Conservation (phyloP, 2,329 filamentous ascomycete species). For the Sporothrix globosa region DNA sequence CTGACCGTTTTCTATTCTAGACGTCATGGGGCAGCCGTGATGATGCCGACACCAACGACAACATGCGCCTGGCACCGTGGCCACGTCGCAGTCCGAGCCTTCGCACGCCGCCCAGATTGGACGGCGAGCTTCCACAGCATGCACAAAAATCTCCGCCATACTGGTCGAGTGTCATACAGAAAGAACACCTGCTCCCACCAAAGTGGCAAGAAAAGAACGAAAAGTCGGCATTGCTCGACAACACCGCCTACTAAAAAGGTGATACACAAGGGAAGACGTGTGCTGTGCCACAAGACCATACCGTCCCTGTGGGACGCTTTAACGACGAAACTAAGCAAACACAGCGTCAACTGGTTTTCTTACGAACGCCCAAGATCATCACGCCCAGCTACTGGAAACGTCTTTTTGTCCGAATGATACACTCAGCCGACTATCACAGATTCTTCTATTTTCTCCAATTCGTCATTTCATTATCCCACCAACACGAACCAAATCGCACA, state of each 20-base stretch:
- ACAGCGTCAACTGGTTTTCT: background rate
- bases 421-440: background rate
- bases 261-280: too few relatives aligned
- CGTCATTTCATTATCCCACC: background rate
- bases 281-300: background rate
- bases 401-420: background rate
- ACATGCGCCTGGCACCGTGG: constrained; percentile 35
- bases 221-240: constrained; percentile 31
- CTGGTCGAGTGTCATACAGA: constrained; percentile 1
- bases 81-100: constrained; percentile 39
- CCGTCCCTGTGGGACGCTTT: background rate
- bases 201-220: constrained; percentile 28
- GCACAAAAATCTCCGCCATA: background rate
- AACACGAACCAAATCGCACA: background rate
- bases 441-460: background rate
- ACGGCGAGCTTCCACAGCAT: constrained; percentile 29
- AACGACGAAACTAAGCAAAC: background rate
- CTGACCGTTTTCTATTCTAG: constrained; percentile 50
- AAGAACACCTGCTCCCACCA: background rate
- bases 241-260: background rate
- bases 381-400: background rate
- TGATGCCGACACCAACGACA: constrained; percentile 83
- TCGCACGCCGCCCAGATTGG: constrained; percentile 46
- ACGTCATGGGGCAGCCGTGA: constrained; percentile 95
- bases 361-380: constrained; percentile 5